Conservation (phyloP, 139 green algal species). For the Chara braunii region DNA sequence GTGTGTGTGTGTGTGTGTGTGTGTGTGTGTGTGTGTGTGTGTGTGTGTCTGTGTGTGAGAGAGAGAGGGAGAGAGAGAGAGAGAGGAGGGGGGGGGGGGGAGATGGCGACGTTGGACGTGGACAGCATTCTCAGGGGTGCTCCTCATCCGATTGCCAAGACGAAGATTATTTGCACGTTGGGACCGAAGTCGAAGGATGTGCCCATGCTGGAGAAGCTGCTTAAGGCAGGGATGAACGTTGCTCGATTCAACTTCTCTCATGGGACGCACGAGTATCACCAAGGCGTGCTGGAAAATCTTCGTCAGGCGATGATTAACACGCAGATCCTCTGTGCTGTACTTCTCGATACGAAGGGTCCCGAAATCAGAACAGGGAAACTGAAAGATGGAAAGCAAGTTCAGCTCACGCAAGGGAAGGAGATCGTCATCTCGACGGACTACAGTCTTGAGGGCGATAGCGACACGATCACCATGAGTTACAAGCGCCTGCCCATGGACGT, state of each 20-base stretch:
- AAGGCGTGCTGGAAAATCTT: conserved; percentile 90
- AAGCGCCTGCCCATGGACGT: conserved; percentile 49
- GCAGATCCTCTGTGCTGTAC: conserved; percentile 89
- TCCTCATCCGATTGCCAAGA: conserved; percentile 34
- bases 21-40: too few species aligned
- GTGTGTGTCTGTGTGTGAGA: too few species aligned
- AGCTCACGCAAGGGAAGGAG: conserved; percentile 14
- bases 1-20: too few species aligned
- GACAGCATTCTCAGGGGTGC: conserved; percentile 12
- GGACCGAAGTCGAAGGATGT: conserved; percentile 52
- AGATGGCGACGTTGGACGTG: conserved; percentile 8
- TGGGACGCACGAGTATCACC: conserved; percentile 81
- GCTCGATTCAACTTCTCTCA: conserved; percentile 79
- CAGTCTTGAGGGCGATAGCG: conserved; percentile 59
- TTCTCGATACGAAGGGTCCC: conserved; percentile 98
- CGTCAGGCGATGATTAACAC: conserved; percentile 70
- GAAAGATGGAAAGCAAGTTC: conserved; percentile 39
- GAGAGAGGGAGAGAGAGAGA: neutral
- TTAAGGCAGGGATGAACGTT: conserved; percentile 61
- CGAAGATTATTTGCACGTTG: conserved; percentile 59
- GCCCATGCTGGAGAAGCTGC: conserved; percentile 49
- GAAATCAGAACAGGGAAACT: conserved; percentile 94
- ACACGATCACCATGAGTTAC: conserved; percentile 71
- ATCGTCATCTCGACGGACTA: conserved; percentile 82
- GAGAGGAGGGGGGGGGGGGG: neutral